A percentile compares a stretch with the other conserved stretches of the same genome.
These are phyloP conservation scores for Lentinula boryana DNA, from an alignment of 768 basidiomycete species.

Conservation along the genomic window DNA sequence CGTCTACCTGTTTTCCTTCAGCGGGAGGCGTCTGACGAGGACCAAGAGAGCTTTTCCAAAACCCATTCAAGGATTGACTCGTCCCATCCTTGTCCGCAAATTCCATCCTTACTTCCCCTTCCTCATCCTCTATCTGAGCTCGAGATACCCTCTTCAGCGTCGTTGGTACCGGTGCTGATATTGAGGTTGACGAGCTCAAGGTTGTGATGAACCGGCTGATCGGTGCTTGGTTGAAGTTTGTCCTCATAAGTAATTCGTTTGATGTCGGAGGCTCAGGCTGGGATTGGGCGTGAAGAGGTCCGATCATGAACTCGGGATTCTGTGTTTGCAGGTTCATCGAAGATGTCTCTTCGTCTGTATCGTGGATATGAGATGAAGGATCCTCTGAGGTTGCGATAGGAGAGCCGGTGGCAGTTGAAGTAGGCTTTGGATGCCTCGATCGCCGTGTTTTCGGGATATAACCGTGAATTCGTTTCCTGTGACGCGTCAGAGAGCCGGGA, in stretches of 20 bases:
- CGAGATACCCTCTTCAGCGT: not conserved
- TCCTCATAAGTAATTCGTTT: not conserved
- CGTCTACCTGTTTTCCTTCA: too few species aligned
- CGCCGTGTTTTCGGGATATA: slow-evolving; percentile 13
- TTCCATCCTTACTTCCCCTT: not conserved
- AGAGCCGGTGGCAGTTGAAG: too few species aligned
- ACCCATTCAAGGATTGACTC: too few species aligned
- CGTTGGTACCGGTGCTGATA: not conserved
- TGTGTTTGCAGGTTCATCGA: not conserved
- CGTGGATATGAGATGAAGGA: not conserved
- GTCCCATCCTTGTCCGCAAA: not conserved
- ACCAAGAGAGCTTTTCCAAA: too few species aligned
- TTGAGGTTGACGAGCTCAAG: not conserved
- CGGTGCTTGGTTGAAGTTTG: not conserved
- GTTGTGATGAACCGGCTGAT: not conserved
- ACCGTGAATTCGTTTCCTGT: slow-evolving; percentile 13
- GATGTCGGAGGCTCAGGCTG: not conserved
- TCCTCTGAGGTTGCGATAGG: not conserved
- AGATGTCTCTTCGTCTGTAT: not conserved
- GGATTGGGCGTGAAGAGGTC: too few species aligned
- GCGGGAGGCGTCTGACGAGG: too few species aligned
- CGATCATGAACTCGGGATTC: too few species aligned
- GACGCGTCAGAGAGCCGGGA: slow-evolving; percentile 17
- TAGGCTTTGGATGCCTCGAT: slow-evolving; percentile 3
- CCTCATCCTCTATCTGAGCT: not conserved